Conservation (phyloP, 2,329 filamentous ascomycete species). For the Penicillium sp. region DNA sequence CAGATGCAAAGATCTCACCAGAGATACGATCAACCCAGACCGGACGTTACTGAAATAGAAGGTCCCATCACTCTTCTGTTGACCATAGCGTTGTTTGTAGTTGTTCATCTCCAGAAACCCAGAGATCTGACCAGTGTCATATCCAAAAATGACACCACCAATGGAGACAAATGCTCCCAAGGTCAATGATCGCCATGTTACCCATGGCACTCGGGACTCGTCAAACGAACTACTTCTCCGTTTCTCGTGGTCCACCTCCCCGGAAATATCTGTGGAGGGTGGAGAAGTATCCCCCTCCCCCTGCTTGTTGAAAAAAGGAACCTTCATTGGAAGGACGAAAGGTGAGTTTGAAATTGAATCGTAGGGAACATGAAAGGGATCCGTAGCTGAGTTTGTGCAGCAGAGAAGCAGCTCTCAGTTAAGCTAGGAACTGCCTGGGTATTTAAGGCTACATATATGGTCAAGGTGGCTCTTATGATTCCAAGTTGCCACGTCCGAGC, state of each 20-base stretch:
- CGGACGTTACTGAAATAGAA: conserved; percentile 44
- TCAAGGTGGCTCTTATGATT: background rate
- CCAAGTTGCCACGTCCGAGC: background rate
- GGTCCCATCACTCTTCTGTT: conserved; percentile 30
- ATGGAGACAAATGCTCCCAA: conserved; percentile 49
- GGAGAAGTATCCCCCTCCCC: conserved; percentile 2
- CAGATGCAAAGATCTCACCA: conserved; percentile 21
- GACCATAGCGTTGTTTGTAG: conserved; percentile 42
- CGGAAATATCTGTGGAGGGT: conserved; percentile 13
- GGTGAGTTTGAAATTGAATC: background rate
- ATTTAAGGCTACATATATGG: background rate
- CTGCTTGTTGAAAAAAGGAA: conserved; percentile 12
- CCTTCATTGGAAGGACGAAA: conserved; percentile 8
- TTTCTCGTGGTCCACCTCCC: conserved; percentile 13
- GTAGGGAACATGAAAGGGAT: too few relatives aligned
- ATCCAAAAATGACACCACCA: conserved; percentile 47
- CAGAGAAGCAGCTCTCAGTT: background rate
- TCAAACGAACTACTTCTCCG: conserved; percentile 17
- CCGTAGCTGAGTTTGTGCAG: too few relatives aligned
- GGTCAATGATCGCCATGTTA: conserved; percentile 40
- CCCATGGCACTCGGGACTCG: conserved; percentile 32
- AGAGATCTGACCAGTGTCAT: conserved; percentile 48
- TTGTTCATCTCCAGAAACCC: conserved; percentile 46
- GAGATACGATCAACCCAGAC: conserved; percentile 43
- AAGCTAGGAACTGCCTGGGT: background rate